Conservation (phyloP, 805 yeast species). For the Candida dajiaensis region DNA sequence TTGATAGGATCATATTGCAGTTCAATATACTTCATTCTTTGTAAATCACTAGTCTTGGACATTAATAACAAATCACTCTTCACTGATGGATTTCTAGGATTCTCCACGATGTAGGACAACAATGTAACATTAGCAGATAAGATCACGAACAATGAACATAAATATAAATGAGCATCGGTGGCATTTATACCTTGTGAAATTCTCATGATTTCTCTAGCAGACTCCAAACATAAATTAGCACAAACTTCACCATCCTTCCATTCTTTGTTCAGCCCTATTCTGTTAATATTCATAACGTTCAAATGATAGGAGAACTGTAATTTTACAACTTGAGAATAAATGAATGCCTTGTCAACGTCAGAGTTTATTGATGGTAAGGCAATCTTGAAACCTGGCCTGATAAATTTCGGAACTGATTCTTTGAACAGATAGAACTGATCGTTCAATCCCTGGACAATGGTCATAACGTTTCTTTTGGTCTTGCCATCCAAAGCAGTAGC, state of each 20-base stretch:
- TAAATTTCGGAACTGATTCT: constrained; percentile 4
- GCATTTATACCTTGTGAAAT: constrained; percentile 1
- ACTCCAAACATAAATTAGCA: constrained; percentile 4
- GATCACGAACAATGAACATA: constrained; percentile 1
- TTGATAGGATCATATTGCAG: constrained; percentile 6
- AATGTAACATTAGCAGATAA: constrained; percentile 6
- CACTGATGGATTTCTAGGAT: constrained; percentile 4
- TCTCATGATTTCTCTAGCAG: constrained; percentile 8
- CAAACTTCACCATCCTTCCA: constrained; percentile 5
- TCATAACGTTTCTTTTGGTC: constrained; percentile 3
- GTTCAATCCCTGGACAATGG: constrained; percentile 3
- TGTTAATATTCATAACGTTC: constrained; percentile 6
- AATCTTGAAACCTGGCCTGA: constrained; percentile 10
- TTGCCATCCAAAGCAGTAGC: constrained; percentile 9
- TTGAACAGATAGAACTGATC: constrained; percentile 2
- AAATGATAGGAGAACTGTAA: constrained; percentile 8
- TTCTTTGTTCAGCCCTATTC: constrained; percentile 4
- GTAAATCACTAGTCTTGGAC: constrained; percentile 2
- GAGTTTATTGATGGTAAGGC: constrained; percentile 1
- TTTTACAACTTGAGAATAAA: constrained; percentile 3
- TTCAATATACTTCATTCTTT: constrained; percentile 2
- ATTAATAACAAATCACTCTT: constrained; percentile 3
- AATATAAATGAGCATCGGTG: constrained; percentile 1
- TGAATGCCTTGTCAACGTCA: background rate
- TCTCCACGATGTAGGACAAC: constrained; percentile 5